Conservation (phyloP, 1,284 basidiomycete species). For the Apiotrichum laibachii region DNA sequence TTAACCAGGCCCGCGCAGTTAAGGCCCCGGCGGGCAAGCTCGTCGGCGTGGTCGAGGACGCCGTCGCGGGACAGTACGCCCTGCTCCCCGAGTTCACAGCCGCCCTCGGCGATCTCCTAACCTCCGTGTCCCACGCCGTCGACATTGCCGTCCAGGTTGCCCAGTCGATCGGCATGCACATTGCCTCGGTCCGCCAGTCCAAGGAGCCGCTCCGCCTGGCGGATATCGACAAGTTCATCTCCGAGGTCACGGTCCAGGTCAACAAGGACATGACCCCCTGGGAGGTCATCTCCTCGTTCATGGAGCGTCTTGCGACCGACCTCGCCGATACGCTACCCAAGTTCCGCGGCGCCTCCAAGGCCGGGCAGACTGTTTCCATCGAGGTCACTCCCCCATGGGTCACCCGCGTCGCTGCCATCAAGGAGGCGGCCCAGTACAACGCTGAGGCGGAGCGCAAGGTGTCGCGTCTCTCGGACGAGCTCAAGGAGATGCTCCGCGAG, state of each 20-base stretch:
- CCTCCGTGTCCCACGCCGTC: conserved; percentile 72
- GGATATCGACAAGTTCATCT: conserved; percentile 67
- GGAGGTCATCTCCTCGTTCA: conserved; percentile 69
- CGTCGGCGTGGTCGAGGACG: conserved; percentile 74
- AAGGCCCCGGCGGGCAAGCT: conserved; percentile 84
- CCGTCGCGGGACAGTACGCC: conserved; percentile 67
- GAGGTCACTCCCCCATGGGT: conserved; percentile 80
- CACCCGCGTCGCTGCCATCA: conserved; percentile 79
- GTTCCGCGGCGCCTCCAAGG: conserved; percentile 69
- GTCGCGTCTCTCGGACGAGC: conserved; percentile 78
- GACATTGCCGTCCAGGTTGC: conserved; percentile 91
- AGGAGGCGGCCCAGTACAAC: conserved; percentile 76
- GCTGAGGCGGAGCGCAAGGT: conserved; percentile 87
- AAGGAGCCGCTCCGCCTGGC: conserved; percentile 74
- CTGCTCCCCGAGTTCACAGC: conserved; percentile 67
- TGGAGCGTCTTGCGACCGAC: conserved; percentile 68
- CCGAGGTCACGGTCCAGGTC: conserved; percentile 57
- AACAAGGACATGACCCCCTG: conserved; percentile 62
- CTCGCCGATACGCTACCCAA: conserved; percentile 66
- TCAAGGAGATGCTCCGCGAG: conserved; percentile 77
- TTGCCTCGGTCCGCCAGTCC: conserved; percentile 67
- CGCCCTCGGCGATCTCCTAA: conserved; percentile 67
- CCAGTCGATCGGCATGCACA: conserved; percentile 76
- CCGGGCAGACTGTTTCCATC: conserved; percentile 52
- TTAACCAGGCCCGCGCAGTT: conserved; percentile 75